Evolutionary conservation across 2,329 filamentous ascomycete genomes (phyloP).

Genomic region (Colletotrichum kahawae): DNA sequence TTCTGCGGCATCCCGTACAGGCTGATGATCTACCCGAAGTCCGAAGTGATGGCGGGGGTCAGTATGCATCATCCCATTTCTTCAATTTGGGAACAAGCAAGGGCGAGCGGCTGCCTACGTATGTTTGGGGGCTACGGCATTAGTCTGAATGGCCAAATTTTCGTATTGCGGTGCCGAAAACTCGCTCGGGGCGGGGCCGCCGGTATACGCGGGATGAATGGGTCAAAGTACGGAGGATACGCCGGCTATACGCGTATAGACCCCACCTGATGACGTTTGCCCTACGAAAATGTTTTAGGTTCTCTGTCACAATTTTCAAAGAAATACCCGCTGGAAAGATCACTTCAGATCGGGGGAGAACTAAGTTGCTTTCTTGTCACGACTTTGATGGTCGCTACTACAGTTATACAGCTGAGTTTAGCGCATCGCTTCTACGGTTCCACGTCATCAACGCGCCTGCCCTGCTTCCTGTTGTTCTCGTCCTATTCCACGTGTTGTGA

Average conservation of each 20-base stretch:
- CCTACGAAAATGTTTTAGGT: not conserved
- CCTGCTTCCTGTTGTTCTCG: too few species aligned
- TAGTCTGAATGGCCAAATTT: not conserved
- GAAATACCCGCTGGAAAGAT: not conserved
- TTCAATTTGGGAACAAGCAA: rapidly evolving
- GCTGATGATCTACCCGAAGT: not conserved
- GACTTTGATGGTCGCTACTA: too few species aligned
- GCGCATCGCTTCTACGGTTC: too few species aligned
- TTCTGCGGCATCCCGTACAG: not conserved
- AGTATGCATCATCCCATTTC: not conserved
- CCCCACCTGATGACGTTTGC: not conserved
- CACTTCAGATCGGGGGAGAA: not conserved
- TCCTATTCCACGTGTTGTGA: too few species aligned
- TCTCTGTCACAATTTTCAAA: not conserved
- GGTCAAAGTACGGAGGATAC: not conserved
- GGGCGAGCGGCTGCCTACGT: not conserved
- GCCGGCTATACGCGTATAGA: not conserved
- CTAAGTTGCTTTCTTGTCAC: not conserved
- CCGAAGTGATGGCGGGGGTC: not conserved
- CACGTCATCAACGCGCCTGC: too few species aligned
- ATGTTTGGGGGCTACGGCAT: not conserved
- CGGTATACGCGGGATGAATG: not conserved
- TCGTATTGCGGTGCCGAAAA: not conserved
- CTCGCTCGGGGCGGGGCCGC: not conserved
- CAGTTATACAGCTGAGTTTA: too few species aligned